Conservation (phyloP, 2,329 filamentous ascomycete genomes). For the Stagonosporopsis vannaccii region DNA sequence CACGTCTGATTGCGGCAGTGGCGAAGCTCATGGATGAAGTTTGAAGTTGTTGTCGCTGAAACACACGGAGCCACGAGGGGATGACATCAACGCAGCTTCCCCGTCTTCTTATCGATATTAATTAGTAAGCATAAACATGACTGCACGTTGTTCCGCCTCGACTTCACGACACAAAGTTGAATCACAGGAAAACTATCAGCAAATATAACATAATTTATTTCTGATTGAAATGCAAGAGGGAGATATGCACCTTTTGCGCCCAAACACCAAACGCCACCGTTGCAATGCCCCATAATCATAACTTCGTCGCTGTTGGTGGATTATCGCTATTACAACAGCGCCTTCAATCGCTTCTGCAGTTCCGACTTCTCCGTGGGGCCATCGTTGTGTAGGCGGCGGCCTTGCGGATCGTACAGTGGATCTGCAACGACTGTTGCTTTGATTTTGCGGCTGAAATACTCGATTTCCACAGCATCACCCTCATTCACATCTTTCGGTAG, state of each 20-base stretch:
- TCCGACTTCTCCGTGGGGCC: conserved; percentile 25
- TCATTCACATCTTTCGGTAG: conserved; percentile 58
- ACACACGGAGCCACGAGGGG: conserved; percentile 47
- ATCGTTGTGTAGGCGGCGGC: conserved; percentile 46
- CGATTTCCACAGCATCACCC: conserved; percentile 63
- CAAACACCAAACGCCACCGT: conserved; percentile 2
- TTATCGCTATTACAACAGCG: conserved; percentile 25
- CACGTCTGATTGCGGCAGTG: conserved; percentile 36
- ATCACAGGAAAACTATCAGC: neutral
- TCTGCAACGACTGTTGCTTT: conserved; percentile 62
- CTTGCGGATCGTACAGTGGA: conserved; percentile 57
- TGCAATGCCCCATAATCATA: conserved; percentile 24
- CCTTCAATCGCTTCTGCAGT: conserved; percentile 32
- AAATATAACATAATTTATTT: too few relatives aligned
- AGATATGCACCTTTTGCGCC: neutral
- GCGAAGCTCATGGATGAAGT: conserved; percentile 45
- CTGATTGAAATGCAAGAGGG: too few relatives aligned
- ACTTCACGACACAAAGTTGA: neutral
- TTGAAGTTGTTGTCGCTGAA: conserved; percentile 55
- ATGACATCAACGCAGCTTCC: conserved; percentile 32
- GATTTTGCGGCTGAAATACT: conserved; percentile 66
- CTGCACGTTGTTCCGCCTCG: neutral
- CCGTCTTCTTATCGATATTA: conserved; percentile 2
- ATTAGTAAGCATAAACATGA: neutral
- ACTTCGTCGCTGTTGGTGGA: conserved; percentile 21